Percentiles rank a stretch among this genome's conserved stretches.
phyloP scores from a whole-genome alignment of 2,329 filamentous ascomycete species.

The Alternaria conjuncta region DNA sequence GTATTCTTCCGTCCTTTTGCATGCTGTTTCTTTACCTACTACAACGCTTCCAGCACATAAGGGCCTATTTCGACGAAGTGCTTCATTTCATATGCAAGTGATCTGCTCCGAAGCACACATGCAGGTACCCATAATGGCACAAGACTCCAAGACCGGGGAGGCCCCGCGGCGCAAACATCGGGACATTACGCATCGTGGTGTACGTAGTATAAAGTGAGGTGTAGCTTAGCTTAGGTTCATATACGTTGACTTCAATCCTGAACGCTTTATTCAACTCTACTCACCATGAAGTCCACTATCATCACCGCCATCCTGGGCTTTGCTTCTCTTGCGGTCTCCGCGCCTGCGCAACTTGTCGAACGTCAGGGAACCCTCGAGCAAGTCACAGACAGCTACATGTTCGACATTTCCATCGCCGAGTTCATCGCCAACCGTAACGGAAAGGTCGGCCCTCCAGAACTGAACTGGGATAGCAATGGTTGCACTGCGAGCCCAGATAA shows the following conservation, averaged over 20 bases:
- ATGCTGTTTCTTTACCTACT: neutral
- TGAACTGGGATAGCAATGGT: slow-evolving; percentile 47
- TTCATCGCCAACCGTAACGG: slow-evolving; percentile 54
- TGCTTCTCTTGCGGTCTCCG: neutral
- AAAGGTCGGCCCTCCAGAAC: slow-evolving; percentile 45
- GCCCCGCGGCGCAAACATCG: neutral
- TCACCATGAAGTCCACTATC: neutral
- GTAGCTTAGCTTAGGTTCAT: neutral
- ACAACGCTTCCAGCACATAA: neutral
- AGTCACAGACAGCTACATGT: slow-evolving; percentile 57
- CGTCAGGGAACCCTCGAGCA: neutral
- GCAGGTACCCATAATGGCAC: neutral
- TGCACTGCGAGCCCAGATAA: slow-evolving; percentile 44
- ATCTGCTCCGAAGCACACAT: neutral
- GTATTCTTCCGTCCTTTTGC: neutral
- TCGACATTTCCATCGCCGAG: slow-evolving; percentile 49
- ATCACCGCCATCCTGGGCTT: neutral
- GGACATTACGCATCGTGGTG: neutral
- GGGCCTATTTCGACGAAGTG: neutral
- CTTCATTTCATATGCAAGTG: neutral
- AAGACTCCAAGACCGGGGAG: neutral
- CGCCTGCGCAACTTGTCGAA: neutral
- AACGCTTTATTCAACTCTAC: neutral
- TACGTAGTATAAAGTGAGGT: neutral
- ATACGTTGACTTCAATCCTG: neutral